Percentiles rank a stretch among this genome's conserved stretches.
Conservation (phyloP, 2,329 filamentous ascomycete species). For the Ceratocystiopsis sp. region DNA sequence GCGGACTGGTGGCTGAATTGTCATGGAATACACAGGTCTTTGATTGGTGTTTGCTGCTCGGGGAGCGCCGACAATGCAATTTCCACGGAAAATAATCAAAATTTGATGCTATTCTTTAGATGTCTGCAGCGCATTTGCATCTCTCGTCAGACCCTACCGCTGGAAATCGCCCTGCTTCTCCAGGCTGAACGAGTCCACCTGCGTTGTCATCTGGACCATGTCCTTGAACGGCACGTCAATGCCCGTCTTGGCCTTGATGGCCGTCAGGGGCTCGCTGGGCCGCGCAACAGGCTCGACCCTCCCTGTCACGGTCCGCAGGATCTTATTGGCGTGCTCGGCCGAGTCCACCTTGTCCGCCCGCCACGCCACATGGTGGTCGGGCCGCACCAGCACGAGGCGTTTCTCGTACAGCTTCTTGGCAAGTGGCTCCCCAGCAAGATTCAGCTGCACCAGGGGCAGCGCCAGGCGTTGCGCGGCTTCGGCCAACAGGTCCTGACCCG, state of each 20-base stretch:
- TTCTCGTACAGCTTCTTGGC: constrained; percentile 4
- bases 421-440: constrained; percentile 4
- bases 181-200: neutral
- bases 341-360: constrained; percentile 1
- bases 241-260: neutral
- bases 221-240: neutral
- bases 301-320: neutral
- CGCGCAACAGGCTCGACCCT: neutral
- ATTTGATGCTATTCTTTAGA: no score
- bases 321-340: neutral
- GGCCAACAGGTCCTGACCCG: neutral
- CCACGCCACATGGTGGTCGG: constrained; percentile 9
- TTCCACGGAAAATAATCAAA: no score
- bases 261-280: neutral
- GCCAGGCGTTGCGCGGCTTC: neutral
- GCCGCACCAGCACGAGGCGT: constrained; percentile 6
- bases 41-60: no score
- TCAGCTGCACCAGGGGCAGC: neutral
- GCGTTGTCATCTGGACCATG: neutral
- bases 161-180: constrained; percentile 1
- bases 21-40: no score
- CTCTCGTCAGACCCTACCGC: neutral
- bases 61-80: no score
- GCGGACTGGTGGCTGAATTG: no score
- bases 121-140: no score